A percentile compares a stretch with the other conserved stretches of the same genome.
Conservation (phyloP, 1,139 yeast species). For the Suhomyces guaymorum region DNA sequence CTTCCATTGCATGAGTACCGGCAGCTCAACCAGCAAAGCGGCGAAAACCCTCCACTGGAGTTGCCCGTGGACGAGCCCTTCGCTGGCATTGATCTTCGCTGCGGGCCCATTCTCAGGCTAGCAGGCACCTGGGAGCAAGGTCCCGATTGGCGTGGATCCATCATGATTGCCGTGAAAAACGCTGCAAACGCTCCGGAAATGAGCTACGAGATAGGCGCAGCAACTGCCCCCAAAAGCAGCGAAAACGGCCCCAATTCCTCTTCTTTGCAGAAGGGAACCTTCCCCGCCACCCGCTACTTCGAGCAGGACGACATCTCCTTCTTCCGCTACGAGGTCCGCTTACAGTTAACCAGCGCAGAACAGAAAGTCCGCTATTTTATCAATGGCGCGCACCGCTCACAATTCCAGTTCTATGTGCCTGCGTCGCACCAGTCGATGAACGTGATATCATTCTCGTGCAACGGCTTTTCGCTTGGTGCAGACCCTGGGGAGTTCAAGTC, state of each 20-base stretch:
- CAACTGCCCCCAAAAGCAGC: slow-evolving; percentile 11
- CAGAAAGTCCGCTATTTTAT: slow-evolving; percentile 63
- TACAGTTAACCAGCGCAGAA: slow-evolving; percentile 48
- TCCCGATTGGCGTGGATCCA: slow-evolving; percentile 60
- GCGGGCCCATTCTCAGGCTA: slow-evolving; percentile 79
- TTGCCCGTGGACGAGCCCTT: slow-evolving; percentile 30
- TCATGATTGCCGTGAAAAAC: slow-evolving; percentile 60
- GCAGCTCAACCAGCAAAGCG: slow-evolving; percentile 26
- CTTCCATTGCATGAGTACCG: slow-evolving; percentile 34
- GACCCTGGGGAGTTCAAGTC: slow-evolving; percentile 68
- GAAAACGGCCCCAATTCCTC: neutral
- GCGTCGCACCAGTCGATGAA: slow-evolving; percentile 66
- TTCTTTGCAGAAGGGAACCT: slow-evolving; percentile 36
- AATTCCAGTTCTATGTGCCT: slow-evolving; percentile 60
- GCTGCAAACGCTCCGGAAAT: slow-evolving; percentile 35
- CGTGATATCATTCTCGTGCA: slow-evolving; percentile 80
- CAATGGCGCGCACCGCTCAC: slow-evolving; percentile 42
- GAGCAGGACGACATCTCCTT: slow-evolving; percentile 55
- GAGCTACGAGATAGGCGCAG: slow-evolving; percentile 42
- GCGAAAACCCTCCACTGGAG: slow-evolving; percentile 28
- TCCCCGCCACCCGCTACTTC: slow-evolving; percentile 45
- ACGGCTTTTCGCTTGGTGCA: slow-evolving; percentile 83
- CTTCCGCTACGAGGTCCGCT: slow-evolving; percentile 60
- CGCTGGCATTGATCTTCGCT: slow-evolving; percentile 45
- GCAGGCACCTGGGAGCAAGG: slow-evolving; percentile 57